Percentiles rank a stretch among this genome's conserved stretches.
Evolutionary conservation across 2,329 filamentous ascomycete genomes (phyloP).

Genomic region (Trichoderma guizhouense): DNA sequence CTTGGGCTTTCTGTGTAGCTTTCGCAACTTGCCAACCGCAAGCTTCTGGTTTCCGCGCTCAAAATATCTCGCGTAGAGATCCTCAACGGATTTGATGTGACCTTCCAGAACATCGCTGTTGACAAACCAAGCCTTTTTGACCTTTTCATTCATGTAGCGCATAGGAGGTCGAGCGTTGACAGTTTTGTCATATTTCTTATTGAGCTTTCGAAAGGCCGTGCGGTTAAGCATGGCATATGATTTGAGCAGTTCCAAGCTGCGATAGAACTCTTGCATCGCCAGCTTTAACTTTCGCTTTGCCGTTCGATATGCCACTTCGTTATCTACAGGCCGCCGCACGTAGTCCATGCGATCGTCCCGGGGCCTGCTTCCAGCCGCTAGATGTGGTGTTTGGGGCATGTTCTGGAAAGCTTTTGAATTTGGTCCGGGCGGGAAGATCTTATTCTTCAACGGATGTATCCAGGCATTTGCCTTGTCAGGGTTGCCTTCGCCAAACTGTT

Average conservation of each 20-base stretch:
- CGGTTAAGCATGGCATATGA: constrained; percentile 86
- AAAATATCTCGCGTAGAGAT: constrained; percentile 92
- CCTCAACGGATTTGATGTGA: constrained; percentile 77
- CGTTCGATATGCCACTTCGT: constrained; percentile 73
- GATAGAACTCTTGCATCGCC: constrained; percentile 89
- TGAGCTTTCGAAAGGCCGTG: constrained; percentile 93
- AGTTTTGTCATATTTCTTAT: constrained; percentile 97
- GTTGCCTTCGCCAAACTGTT: constrained; percentile 24
- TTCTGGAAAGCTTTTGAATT: constrained; percentile 58
- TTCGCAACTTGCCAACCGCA: constrained; percentile 80
- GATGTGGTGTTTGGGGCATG: constrained; percentile 51
- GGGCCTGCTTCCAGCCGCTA: constrained; percentile 29
- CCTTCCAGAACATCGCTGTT: constrained; percentile 80
- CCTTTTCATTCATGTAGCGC: constrained; percentile 85
- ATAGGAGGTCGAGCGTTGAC: constrained; percentile 72
- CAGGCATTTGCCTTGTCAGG: constrained; percentile 36
- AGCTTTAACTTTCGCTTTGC: constrained; percentile 91
- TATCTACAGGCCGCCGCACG: constrained; percentile 43
- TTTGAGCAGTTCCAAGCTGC: constrained; percentile 85
- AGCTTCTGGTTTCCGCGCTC: constrained; percentile 91
- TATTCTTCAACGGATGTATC: constrained; percentile 53
- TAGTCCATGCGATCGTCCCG: constrained; percentile 46
- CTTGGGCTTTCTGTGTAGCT: constrained; percentile 57
- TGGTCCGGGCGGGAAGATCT: constrained; percentile 54
- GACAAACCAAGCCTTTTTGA: constrained; percentile 88